A percentile compares a stretch with the other conserved stretches of the same genome.
These are phyloP conservation scores for Didymella keratinophila DNA, from an alignment of 2,329 filamentous ascomycete species.

Conservation along the genomic window DNA sequence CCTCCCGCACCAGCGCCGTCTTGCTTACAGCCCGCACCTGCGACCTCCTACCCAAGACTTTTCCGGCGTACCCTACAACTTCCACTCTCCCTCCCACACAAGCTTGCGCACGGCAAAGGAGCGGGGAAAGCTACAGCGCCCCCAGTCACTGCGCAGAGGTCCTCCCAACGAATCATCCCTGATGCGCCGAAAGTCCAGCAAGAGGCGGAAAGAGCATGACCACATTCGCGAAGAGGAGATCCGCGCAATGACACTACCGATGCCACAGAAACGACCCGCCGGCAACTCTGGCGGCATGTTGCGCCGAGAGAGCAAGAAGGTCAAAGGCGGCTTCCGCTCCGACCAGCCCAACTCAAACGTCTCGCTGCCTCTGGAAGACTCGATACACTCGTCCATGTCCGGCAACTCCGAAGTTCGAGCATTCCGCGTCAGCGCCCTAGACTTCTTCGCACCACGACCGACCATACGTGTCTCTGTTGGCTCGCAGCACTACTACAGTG, in stretches of 20 bases:
- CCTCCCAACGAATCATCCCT: conserved; percentile 64
- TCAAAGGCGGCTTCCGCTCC: conserved; percentile 65
- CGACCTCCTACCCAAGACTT: conserved; percentile 54
- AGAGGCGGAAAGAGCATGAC: conserved; percentile 68
- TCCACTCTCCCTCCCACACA: conserved; percentile 49
- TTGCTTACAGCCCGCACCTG: conserved; percentile 58
- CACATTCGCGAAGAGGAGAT: conserved; percentile 86
- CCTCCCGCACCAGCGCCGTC: conserved; percentile 51
- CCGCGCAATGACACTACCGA: conserved; percentile 77
- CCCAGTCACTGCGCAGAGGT: conserved; percentile 65
- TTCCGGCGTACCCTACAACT: conserved; percentile 56
- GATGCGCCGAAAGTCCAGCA: conserved; percentile 75
- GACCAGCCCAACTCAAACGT: conserved; percentile 72
- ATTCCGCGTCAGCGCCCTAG: conserved; percentile 81
- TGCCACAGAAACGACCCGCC: conserved; percentile 69
- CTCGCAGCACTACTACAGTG: conserved; percentile 62
- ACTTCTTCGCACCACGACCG: conserved; percentile 84
- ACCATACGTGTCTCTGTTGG: conserved; percentile 77
- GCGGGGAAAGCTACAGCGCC: conserved; percentile 55
- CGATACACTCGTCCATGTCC: conserved; percentile 78
- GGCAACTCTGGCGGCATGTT: conserved; percentile 68
- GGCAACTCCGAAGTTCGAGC: conserved; percentile 76
- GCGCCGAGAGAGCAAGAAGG: conserved; percentile 71
- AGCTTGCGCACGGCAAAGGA: conserved; percentile 48
- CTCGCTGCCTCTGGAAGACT: conserved; percentile 76